phyloP scores from a whole-genome alignment of 805 yeast species.

The Cyberlindnera bimundalis region DNA sequence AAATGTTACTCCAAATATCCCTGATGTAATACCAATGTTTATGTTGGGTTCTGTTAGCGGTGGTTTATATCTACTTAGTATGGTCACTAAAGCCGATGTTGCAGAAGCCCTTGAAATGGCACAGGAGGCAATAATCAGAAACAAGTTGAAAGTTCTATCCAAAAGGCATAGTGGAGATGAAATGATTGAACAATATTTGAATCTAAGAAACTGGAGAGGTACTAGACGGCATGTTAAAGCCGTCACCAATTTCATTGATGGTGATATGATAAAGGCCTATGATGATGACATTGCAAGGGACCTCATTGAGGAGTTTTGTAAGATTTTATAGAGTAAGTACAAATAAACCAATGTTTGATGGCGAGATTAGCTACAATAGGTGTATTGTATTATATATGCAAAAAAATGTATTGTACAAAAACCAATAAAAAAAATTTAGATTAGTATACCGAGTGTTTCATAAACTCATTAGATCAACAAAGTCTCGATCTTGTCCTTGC shows the following conservation, averaged over 20 bases:
- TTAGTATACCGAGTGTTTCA: constrained; percentile 3
- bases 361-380: neutral
- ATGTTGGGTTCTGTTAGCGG: constrained; percentile 27
- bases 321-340: constrained; percentile 5
- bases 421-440: neutral
- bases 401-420: constrained; percentile 1
- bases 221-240: constrained; percentile 2
- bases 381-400: neutral
- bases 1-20: neutral
- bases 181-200: constrained; percentile 4
- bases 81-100: constrained; percentile 7
- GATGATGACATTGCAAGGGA: constrained; percentile 9
- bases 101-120: constrained; percentile 4
- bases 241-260: constrained; percentile 16
- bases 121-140: constrained; percentile 3
- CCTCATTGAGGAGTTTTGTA: constrained; percentile 8
- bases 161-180: constrained; percentile 2
- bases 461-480: constrained; percentile 65
- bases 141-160: constrained; percentile 7
- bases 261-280: constrained; percentile 14
- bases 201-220: constrained; percentile 7
- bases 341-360: no score
- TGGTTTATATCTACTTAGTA: constrained; percentile 23
- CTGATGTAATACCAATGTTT: constrained; percentile 21
- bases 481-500: constrained; percentile 99